Evolutionary conservation across 768 basidiomycete species (phyloP), one percentile per base, ranked within the genome.

Genomic region (Phaeotremella skinneri): DNA sequence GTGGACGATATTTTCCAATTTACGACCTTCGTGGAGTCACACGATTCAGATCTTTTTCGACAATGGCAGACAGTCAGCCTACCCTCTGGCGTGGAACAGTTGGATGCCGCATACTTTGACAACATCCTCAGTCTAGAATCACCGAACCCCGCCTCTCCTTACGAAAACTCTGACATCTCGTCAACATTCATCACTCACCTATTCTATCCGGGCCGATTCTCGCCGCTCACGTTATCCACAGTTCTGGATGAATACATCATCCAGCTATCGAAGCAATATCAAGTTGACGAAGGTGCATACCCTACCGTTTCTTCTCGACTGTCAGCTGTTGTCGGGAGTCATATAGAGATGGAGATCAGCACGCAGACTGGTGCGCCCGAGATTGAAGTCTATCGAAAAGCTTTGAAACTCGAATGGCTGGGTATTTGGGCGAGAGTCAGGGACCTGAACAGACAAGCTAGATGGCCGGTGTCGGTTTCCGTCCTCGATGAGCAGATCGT

Each of bases 391-490:
- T 91, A 90, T 72, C 87, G 89, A 85, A 87, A 84, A 66, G 85
- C 87, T 0, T 77, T 96, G 67, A 92, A 90, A 75, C 80, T 89
- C 47, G 92, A 97, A 67, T 98, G 94, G 93, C 89, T 97, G 70
- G 91, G 93, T 2, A 93, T 97, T 69, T 85, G 93, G 61, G 88
- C 92, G 6, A 83, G 90, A 56, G 92, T 90, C 70, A 84, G 88
- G 53, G 90, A 91, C 63, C 81, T 92, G n/a, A 93, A 96, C 78
- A 86, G 66, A 51, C 66, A 73, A 29, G 73, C 69, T 31, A 59
- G 75, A 30, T 78, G 75, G 75, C 72, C 69, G 1, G 23, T 79
- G 26, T 26, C 48, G 2, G 63, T 70, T 2, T 55, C 65, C 1
- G 17, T 63, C 2, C n/a, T 56, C 25, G 42, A 63, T 25, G 53